Evolutionary conservation across 2,329 filamentous ascomycete genomes (phyloP), one percentile per base, ranked within the genome.

Genomic region (Cytospora mali): DNA sequence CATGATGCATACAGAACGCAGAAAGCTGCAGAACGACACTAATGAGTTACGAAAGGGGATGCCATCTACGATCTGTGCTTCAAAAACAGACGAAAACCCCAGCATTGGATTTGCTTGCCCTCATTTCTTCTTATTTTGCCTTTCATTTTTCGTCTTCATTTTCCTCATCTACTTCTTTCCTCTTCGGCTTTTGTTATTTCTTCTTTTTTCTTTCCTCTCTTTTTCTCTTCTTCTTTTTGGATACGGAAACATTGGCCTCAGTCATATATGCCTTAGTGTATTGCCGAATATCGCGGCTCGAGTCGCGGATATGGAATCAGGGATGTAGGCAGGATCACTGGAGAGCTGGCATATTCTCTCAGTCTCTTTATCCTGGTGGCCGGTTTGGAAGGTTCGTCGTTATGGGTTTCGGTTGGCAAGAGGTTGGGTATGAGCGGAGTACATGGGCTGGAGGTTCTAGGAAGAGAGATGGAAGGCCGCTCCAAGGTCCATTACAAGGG

Each of bases 41-140:
- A 10, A 65, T 29, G 63, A 65, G 54, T 63, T 65, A 65, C 21
- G 63, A 62, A 42, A 25, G 55, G 50, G 39, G 55, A 21, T 42
- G 50, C 31, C 21, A 23, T 58, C 48, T 27, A 35, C 39, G 13
- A 49, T 27, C 3, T 35, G 21, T 48, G 58, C 27, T 54, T 35
- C 2, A 29, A 49, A 49, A 54, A 25, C 58, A 60, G 25, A 54
- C 50, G 42, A 39, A 54, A 29, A 52, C 31, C 21, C 13, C 10
- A 23, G 35, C 23, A 18, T 21, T 33, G 33, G 13, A 39, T 31
- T 16, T 27, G 4, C 10, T 4, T 21, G 2, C n/a, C 21, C 23
- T 9, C 4, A 21, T 23, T 23, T 59, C 14, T 39, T 39, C 35
- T 39, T 39, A 4, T 6, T 39, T 18, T 39, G 10, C 6, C 18